phyloP scores from a whole-genome alignment of 352 stramenopile species.

The Pythium folliculosum region DNA sequence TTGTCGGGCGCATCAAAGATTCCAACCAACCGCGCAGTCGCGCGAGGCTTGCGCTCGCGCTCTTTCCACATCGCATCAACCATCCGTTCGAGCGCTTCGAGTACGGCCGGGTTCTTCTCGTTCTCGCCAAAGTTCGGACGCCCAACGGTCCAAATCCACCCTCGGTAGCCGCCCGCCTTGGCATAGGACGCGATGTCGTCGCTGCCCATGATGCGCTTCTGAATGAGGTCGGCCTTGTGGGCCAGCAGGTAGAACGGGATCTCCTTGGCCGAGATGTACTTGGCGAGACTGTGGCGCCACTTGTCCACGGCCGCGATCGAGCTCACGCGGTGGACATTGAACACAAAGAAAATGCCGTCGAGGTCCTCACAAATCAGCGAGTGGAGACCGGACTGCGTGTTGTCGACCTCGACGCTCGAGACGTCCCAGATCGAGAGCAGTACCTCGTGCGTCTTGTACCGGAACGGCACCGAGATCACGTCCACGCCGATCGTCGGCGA shows the following conservation, averaged over 20 bases:
- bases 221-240: slow-evolving; percentile 83
- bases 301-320: slow-evolving; percentile 85
- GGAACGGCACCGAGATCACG: slow-evolving; percentile 51
- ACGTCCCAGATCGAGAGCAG: slow-evolving; percentile 82
- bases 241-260: slow-evolving; percentile 78
- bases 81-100: slow-evolving; percentile 77
- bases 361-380: slow-evolving; percentile 74
- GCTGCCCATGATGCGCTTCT: slow-evolving; percentile 86
- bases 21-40: slow-evolving; percentile 25
- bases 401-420: slow-evolving; percentile 71
- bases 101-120: slow-evolving; percentile 73
- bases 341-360: slow-evolving; percentile 88
- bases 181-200: slow-evolving; percentile 83
- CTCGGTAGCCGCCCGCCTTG: slow-evolving; percentile 65
- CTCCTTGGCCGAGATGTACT: slow-evolving; percentile 76
- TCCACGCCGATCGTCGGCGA: slow-evolving; percentile 82
- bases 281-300: slow-evolving; percentile 71
- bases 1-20: slow-evolving; percentile 47
- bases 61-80: slow-evolving; percentile 39
- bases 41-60: slow-evolving; percentile 11
- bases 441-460: slow-evolving; percentile 44
- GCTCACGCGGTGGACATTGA: slow-evolving; percentile 87
- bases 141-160: slow-evolving; percentile 87
- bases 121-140: slow-evolving; percentile 79
- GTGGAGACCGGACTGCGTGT: slow-evolving; percentile 59